A percentile compares a stretch with the other conserved stretches of the same genome.
Conservation (phyloP, 2,329 filamentous ascomycete species). For the Trichophyton verrucosum region DNA sequence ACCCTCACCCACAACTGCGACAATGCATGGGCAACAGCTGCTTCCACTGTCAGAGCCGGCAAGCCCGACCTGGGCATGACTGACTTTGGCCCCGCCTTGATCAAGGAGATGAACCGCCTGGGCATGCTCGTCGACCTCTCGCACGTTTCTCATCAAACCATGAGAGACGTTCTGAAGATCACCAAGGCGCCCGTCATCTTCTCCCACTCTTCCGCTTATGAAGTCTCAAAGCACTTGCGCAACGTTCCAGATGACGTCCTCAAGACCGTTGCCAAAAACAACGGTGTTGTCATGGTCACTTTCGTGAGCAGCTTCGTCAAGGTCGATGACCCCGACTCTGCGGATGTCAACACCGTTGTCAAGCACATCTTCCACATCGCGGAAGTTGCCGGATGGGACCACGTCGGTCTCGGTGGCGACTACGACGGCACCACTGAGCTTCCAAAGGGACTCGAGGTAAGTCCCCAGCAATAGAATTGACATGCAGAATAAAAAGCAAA, state of each 20-base stretch:
- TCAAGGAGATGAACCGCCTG: constrained; percentile 21
- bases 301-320: constrained; percentile 27
- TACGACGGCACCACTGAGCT: constrained; percentile 22
- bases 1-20: constrained; percentile 21
- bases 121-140: constrained; percentile 22
- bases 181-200: constrained; percentile 19
- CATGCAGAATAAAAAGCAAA: background rate
- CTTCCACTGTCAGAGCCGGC: constrained; percentile 14
- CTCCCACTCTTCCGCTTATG: constrained; percentile 17
- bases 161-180: constrained; percentile 17
- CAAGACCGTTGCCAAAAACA: constrained; percentile 24
- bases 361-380: constrained; percentile 30
- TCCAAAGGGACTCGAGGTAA: constrained; percentile 19
- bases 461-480: background rate
- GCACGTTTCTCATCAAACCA: constrained; percentile 19
- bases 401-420: constrained; percentile 27
- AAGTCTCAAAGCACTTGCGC: constrained; percentile 22
- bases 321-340: constrained; percentile 20
- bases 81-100: constrained; percentile 14
- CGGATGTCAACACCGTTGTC: constrained; percentile 25
- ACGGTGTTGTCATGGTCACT: constrained; percentile 32
- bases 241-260: constrained; percentile 35
- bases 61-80: constrained; percentile 17
- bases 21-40: constrained; percentile 20
- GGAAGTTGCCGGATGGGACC: constrained; percentile 21